Conservation (phyloP, 2,329 filamentous ascomycete genomes). For the Trichoderma lentiforme region DNA sequence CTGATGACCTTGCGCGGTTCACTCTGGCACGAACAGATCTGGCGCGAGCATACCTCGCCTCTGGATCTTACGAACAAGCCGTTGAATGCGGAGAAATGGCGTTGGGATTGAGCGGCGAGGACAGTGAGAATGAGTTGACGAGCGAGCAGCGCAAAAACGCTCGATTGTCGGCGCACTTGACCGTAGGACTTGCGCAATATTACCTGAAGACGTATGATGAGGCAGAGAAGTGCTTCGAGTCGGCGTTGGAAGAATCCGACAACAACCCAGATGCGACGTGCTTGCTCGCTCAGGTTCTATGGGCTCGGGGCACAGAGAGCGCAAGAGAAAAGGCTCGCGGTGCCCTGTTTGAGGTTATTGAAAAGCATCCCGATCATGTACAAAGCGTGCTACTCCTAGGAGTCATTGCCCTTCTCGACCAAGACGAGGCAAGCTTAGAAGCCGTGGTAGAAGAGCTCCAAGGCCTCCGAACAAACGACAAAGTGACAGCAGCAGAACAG, state of each 20-base stretch:
- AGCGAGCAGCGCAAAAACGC: constrained; percentile 64
- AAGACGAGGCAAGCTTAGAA: constrained; percentile 73
- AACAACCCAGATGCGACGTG: constrained; percentile 81
- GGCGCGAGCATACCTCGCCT: constrained; percentile 75
- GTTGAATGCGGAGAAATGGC: constrained; percentile 78
- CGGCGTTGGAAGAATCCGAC: constrained; percentile 72
- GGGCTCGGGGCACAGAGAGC: constrained; percentile 77
- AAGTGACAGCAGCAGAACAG: constrained; percentile 61
- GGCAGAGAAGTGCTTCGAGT: constrained; percentile 75
- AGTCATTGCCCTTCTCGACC: constrained; percentile 76
- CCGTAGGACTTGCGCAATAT: constrained; percentile 79
- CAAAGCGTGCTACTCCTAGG: constrained; percentile 78
- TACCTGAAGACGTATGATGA: constrained; percentile 62
- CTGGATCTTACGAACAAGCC: constrained; percentile 62
- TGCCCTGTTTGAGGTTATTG: constrained; percentile 76
- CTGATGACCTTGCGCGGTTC: constrained; percentile 69
- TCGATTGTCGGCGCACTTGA: constrained; percentile 80
- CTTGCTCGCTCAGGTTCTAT: constrained; percentile 84
- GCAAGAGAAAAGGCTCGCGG: constrained; percentile 74
- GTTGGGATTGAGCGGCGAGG: constrained; percentile 72
- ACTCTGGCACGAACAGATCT: constrained; percentile 83
- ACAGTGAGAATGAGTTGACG: constrained; percentile 63
- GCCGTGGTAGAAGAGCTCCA: constrained; percentile 78
- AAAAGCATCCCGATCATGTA: constrained; percentile 70
- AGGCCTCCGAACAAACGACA: constrained; percentile 64